These are phyloP conservation scores for Lepidopterella palustris DNA, from an alignment of 495 filamentous ascomycete species.

Conservation along the genomic window DNA sequence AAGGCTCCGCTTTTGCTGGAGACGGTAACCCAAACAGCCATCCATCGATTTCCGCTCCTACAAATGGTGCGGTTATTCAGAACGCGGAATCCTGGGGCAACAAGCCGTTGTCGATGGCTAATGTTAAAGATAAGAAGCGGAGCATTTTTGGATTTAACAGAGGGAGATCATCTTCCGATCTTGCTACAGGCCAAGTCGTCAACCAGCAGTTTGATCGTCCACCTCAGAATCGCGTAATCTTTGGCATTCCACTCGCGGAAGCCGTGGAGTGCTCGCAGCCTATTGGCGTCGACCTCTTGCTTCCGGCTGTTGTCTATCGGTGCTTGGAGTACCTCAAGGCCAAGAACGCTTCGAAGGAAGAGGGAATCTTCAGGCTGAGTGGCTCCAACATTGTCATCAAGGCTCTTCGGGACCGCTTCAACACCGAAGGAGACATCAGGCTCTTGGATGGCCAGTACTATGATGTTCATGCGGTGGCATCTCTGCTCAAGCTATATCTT, in stretches of 20 bases:
- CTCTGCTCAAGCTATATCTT: constrained; percentile 87
- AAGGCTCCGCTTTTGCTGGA: constrained; percentile 19
- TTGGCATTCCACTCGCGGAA: constrained; percentile 80
- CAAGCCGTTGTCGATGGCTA: constrained; percentile 47
- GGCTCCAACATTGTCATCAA: constrained; percentile 94
- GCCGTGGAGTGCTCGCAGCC: constrained; percentile 77
- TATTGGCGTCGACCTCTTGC: constrained; percentile 57
- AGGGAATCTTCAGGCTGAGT: constrained; percentile 93
- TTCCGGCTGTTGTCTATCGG: constrained; percentile 95
- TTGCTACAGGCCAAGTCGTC: constrained; percentile 34
- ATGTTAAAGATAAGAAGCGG: constrained; percentile 75
- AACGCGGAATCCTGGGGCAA: constrained; percentile 84
- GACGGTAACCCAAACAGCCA: constrained; percentile 19
- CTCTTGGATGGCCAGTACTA: constrained; percentile 81
- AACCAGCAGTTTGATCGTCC: constrained; percentile 11
- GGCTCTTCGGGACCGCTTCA: constrained; percentile 82
- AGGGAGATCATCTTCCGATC: constrained; percentile 56
- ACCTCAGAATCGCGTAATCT: constrained; percentile 44
- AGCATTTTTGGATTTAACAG: constrained; percentile 90
- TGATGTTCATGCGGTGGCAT: constrained; percentile 94
- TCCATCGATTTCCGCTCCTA: constrained; percentile 71
- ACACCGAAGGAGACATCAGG: constrained; percentile 88
- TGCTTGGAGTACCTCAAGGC: constrained; percentile 89
- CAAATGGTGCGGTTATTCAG: constrained; percentile 77
- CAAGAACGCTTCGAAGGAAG: constrained; percentile 76